Evolutionary conservation across 768 basidiomycete species (phyloP).

Genomic region (Serpula lacrymans): DNA sequence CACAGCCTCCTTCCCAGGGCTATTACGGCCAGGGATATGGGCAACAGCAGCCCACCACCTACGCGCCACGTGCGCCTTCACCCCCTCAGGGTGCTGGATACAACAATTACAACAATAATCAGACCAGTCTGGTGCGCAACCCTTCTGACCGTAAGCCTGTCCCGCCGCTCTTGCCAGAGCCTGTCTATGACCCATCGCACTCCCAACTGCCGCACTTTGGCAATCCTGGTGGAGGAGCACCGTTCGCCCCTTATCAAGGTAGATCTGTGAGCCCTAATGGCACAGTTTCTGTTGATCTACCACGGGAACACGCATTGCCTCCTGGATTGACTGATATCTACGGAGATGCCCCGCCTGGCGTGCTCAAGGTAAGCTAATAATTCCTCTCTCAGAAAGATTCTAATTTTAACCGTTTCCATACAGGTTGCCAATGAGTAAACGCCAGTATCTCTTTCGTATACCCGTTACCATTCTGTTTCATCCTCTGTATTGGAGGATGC

Average conservation of each 20-base stretch:
- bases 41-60: conserved; percentile 16
- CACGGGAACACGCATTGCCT: no score
- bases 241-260: not conserved
- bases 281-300: not conserved
- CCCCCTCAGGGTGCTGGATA: conserved; percentile 8
- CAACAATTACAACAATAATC: conserved; percentile 7
- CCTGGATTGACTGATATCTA: conserved; percentile 4
- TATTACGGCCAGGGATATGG: conserved; percentile 17
- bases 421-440: conserved; percentile 3
- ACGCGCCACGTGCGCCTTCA: conserved; percentile 6
- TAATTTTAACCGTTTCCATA: not conserved
- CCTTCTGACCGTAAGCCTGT: conserved; percentile 32
- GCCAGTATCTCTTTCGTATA: not conserved
- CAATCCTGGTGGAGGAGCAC: conserved; percentile 4
- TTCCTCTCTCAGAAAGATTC: not conserved
- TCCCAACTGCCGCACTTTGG: conserved; percentile 19
- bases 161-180: conserved; percentile 21
- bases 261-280: not conserved
- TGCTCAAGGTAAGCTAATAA: conserved; percentile 12
- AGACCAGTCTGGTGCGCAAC: conserved; percentile 24
- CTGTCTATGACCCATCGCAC: conserved; percentile 20
- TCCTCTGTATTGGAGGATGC: conserved; percentile 1
- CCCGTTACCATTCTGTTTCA: not conserved
- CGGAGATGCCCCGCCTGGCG: conserved; percentile 6
- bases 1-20: conserved; percentile 10